Evolutionary conservation across 2,329 filamentous ascomycete genomes (phyloP).

Genomic region (Cryphonectria nitschkei): DNA sequence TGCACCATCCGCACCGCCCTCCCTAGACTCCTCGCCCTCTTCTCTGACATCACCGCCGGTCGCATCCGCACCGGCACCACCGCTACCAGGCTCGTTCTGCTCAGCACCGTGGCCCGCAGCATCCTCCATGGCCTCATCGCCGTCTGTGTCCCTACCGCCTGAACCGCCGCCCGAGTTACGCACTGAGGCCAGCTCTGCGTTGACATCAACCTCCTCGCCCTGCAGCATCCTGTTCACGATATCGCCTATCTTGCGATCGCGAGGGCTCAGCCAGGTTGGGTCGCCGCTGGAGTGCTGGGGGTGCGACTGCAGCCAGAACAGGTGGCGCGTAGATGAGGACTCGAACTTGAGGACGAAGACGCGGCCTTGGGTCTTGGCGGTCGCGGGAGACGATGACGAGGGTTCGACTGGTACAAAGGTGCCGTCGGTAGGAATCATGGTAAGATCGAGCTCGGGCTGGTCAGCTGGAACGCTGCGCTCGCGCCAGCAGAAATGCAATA

Average conservation of each 20-base stretch:
- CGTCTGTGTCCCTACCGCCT: constrained; percentile 48
- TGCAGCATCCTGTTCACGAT: constrained; percentile 84
- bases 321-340: constrained; percentile 85
- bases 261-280: constrained; percentile 77
- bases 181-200: constrained; percentile 69
- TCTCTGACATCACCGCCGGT: constrained; percentile 90
- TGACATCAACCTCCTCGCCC: constrained; percentile 85
- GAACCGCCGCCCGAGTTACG: constrained; percentile 52
- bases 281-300: constrained; percentile 72
- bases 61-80: constrained; percentile 82
- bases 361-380: constrained; percentile 78
- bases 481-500: constrained; percentile 97
- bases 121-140: constrained; percentile 80
- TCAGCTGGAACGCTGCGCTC: constrained; percentile 72
- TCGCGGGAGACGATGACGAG: constrained; percentile 57
- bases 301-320: constrained; percentile 97
- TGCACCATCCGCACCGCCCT: constrained; percentile 94
- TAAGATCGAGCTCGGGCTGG: constrained; percentile 80
- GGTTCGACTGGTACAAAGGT: constrained; percentile 81
- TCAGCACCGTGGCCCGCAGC: constrained; percentile 66
- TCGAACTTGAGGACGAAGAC: constrained; percentile 93
- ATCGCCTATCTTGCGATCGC: constrained; percentile 85
- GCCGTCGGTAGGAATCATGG: constrained; percentile 91
- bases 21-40: constrained; percentile 84
- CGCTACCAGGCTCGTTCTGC: constrained; percentile 65